Evolutionary conservation across 2,329 filamentous ascomycete genomes (phyloP).

Genomic region (Fusarium verrucosum): DNA sequence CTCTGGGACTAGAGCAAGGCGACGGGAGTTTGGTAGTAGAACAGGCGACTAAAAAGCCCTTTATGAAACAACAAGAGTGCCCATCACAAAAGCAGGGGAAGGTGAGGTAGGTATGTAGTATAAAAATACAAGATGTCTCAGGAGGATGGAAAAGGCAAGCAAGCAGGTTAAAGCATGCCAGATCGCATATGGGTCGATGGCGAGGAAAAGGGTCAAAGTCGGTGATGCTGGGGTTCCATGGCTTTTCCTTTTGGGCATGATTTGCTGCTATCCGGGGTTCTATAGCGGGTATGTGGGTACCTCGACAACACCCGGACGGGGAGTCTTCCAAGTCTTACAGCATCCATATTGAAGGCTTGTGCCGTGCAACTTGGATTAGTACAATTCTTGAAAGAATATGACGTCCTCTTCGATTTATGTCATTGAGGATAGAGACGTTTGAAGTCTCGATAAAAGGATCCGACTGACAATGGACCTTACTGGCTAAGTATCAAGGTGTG

Average conservation of each 20-base stretch:
- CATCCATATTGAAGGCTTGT: constrained; percentile 4
- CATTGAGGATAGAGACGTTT: not conserved
- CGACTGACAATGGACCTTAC: constrained; percentile 6
- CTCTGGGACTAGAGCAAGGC: constrained; percentile 31
- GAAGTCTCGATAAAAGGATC: not conserved
- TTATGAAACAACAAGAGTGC: constrained; percentile 29
- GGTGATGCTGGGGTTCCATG: constrained; percentile 43
- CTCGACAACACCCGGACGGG: constrained; percentile 24
- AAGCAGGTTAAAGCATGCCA: constrained; percentile 26
- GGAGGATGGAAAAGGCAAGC: constrained; percentile 10
- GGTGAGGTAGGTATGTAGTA: constrained; percentile 2
- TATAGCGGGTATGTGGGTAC: constrained; percentile 32
- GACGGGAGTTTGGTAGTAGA: constrained; percentile 9
- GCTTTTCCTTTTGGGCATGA: constrained; percentile 38
- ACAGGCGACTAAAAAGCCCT: constrained; percentile 34
- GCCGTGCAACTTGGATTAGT: constrained; percentile 3
- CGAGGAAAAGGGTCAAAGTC: constrained; percentile 40
- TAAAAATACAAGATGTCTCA: constrained; percentile 17
- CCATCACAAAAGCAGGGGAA: constrained; percentile 27
- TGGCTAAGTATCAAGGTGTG: too few species aligned
- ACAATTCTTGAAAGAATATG: not conserved
- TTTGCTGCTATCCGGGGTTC: constrained; percentile 39
- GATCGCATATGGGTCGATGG: constrained; percentile 44
- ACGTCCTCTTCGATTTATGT: not conserved
- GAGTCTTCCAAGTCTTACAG: constrained; percentile 15